Conservation (phyloP, 805 yeast species). For the Wickerhamiella alocasiicola region DNA sequence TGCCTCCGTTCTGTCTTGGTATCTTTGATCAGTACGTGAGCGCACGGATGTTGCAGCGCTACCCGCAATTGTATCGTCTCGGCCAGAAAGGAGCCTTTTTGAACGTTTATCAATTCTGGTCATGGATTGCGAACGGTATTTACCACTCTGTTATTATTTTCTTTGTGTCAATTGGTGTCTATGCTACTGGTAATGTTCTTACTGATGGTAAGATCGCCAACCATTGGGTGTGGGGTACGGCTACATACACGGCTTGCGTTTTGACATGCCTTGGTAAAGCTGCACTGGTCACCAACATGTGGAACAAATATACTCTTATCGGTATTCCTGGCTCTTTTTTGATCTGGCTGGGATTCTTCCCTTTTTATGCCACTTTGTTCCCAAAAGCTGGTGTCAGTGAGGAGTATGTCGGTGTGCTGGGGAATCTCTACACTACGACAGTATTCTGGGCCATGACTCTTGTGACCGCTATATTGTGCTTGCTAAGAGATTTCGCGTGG, state of each 20-base stretch:
- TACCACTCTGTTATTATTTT: constrained; percentile 82
- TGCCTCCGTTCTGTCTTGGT: constrained; percentile 94
- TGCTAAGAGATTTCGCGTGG: constrained; percentile 84
- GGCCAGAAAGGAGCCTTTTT: constrained; percentile 85
- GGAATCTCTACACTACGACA: constrained; percentile 61
- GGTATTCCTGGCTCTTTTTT: constrained; percentile 92
- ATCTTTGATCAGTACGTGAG: constrained; percentile 93
- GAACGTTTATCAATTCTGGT: constrained; percentile 88
- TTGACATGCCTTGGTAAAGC: constrained; percentile 91
- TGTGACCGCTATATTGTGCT: constrained; percentile 64
- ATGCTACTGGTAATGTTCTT: constrained; percentile 52
- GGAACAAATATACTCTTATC: constrained; percentile 85
- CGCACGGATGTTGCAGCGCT: constrained; percentile 76
- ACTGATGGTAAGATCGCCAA: constrained; percentile 57
- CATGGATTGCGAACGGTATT: constrained; percentile 93
- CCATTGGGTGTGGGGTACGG: constrained; percentile 93
- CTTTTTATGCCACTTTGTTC: constrained; percentile 73
- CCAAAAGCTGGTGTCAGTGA: constrained; percentile 70
- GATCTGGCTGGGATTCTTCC: constrained; percentile 77
- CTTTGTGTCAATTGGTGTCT: constrained; percentile 56
- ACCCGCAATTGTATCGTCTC: constrained; percentile 82
- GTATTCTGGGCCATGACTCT: constrained; percentile 75
- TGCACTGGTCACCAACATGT: constrained; percentile 75
- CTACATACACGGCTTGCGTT: constrained; percentile 74
- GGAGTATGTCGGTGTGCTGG: constrained; percentile 72